Base-by-base conservation (phyloP, 108 stramenopile genomes). In the Skeletonema potamos region DNA sequence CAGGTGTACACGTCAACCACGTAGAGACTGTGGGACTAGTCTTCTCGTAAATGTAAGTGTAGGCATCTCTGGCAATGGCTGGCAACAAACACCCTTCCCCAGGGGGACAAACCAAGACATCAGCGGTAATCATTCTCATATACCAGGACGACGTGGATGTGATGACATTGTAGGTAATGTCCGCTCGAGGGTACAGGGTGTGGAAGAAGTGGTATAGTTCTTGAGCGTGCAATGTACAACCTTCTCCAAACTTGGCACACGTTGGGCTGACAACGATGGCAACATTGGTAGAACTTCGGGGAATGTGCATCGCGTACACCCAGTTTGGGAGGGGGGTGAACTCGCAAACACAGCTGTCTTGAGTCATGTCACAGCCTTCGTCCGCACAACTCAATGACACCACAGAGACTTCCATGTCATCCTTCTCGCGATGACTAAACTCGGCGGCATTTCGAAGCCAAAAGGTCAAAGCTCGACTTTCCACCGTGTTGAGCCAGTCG, bases 251-350 rank as follows among this genome's bases (percentile, higher is more conserved):
- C 63, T 70, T 72, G 60, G 70, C 69, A 15, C 75, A 76, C 10
- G 69, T 76, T 8, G 75, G 70, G 26, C 55, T 64, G n/a, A 72
- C 64, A 17, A 76, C 34, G 32, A 76, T 71, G 2, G 43, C 61
- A 17, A 76, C 64, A 22, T 76, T 76, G 39, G 75, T 76, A 24
- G 70, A 70, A 56, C 70, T 72, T 48, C 75, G 75, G 11, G 75
- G 75, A 37, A 76, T 64, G 36, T 76, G 62, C 62, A 72, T 51
- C 0, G 75, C 75, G 32, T 72, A 76, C 1, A 76, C 73, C 73
- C 73, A 74, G 30, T 74, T 74, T 29, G 73, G 73, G 2, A 74
- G 33, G 34, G 73, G 73, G 5, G 37, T 41, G 51, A 74, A 74
- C 17, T 39, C 28, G 36, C 73, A 74, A 6, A 41, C 30, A 33